phyloP scores from a whole-genome alignment of 1,139 yeast genomes.

The Pichia sp. region DNA sequence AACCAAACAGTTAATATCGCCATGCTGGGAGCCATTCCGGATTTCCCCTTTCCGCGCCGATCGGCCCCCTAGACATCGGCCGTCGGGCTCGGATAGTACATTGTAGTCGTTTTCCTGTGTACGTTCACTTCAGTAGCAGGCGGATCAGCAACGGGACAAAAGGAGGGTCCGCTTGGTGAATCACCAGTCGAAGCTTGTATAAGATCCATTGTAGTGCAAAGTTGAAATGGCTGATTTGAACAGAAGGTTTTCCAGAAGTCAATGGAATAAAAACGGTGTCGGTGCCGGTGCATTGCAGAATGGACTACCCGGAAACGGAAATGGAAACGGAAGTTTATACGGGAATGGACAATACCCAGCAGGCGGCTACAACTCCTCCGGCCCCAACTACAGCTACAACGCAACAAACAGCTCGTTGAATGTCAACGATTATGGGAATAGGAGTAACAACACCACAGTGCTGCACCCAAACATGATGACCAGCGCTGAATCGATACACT shows the following conservation, averaged over 20 bases:
- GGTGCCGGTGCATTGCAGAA: neutral
- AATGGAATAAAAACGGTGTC: conserved; percentile 3
- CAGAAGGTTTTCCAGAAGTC: conserved; percentile 8
- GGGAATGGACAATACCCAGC: neutral
- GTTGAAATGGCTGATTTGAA: conserved; percentile 8
- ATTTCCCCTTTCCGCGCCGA: neutral
- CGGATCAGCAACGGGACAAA: neutral
- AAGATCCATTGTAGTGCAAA: neutral
- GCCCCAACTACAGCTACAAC: neutral
- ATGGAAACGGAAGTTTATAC: neutral
- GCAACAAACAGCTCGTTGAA: conserved; percentile 6
- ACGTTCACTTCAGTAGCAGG: neutral
- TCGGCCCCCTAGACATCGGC: neutral
- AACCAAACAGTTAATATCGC: neutral
- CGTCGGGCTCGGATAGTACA: neutral
- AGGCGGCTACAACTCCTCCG: neutral
- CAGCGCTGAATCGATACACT: conserved; percentile 11
- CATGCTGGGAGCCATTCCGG: neutral
- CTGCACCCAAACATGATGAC: conserved; percentile 3
- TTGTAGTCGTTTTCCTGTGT: neutral
- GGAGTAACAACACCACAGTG: neutral
- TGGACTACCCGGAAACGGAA: neutral
- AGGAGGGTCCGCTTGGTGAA: neutral
- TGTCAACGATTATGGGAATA: conserved; percentile 10
- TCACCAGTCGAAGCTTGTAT: neutral